Conservation (phyloP, 345 rosid species). For the Populus davidiana region DNA sequence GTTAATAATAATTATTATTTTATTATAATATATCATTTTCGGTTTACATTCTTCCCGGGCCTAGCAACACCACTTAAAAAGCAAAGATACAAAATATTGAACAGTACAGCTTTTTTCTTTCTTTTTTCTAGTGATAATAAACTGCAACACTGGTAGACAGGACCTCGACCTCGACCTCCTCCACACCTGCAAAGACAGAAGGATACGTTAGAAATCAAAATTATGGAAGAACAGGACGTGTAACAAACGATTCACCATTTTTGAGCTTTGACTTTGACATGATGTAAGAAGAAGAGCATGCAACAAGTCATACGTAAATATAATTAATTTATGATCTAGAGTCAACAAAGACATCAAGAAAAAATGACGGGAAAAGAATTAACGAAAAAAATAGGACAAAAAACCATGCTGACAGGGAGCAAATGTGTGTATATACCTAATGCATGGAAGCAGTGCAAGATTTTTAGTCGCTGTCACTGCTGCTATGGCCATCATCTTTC, state of each 20-base stretch:
- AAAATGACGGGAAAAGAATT: too few relatives aligned
- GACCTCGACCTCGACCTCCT: background rate
- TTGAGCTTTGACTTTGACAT: background rate
- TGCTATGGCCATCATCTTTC: conserved; percentile 52
- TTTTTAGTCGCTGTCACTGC: conserved; percentile 61
- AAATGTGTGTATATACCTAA: background rate
- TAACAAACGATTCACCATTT: background rate
- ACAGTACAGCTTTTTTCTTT: background rate
- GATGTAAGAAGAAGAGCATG: background rate
- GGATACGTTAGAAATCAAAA: too few relatives aligned
- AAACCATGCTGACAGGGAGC: too few relatives aligned
- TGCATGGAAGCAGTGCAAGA: background rate
- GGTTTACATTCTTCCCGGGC: too few relatives aligned
- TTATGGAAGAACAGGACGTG: too few relatives aligned
- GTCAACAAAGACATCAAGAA: too few relatives aligned
- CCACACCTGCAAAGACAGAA: background rate
- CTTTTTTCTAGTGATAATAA: background rate
- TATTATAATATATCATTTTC: too few relatives aligned
- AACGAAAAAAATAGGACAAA: too few relatives aligned
- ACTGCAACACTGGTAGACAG: background rate
- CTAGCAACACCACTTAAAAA: too few relatives aligned
- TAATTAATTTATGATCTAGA: background rate
- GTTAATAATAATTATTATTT: too few relatives aligned
- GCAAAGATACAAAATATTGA: background rate
- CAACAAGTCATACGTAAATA: background rate